A percentile compares a stretch with the other conserved stretches of the same genome.
Evolutionary conservation across 2,329 filamentous ascomycete genomes (phyloP).

Genomic region (Aspergillus costaricaensis): DNA sequence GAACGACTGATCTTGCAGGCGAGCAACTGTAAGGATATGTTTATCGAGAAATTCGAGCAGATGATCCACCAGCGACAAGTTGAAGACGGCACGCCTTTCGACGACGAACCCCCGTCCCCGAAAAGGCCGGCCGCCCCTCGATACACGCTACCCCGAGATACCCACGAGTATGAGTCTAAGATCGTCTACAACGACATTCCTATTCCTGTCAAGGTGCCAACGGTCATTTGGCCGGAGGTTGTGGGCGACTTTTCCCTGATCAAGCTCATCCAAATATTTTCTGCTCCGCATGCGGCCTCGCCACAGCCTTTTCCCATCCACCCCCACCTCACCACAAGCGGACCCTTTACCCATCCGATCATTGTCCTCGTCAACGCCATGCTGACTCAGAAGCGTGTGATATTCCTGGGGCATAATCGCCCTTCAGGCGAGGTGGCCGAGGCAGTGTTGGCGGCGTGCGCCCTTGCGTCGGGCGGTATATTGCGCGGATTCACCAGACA

Average conservation of each 20-base stretch:
- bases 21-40: constrained; percentile 92
- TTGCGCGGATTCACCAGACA: constrained; percentile 91
- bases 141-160: constrained; percentile 84
- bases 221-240: constrained; percentile 89
- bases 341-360: constrained; percentile 86
- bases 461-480: constrained; percentile 88
- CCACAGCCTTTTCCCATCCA: constrained; percentile 85
- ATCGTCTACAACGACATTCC: constrained; percentile 96
- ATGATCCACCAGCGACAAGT: constrained; percentile 83
- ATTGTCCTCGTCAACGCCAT: constrained; percentile 93
- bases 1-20: constrained; percentile 85
- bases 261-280: constrained; percentile 95
- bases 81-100: constrained; percentile 55
- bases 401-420: constrained; percentile 93
- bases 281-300: constrained; percentile 75
- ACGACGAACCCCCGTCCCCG: constrained; percentile 45
- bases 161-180: constrained; percentile 94
- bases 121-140: constrained; percentile 63
- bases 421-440: constrained; percentile 95
- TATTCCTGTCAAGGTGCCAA: constrained; percentile 94
- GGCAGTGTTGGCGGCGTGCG: constrained; percentile 95
- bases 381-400: constrained; percentile 91
- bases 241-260: constrained; percentile 97
- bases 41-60: constrained; percentile 94
- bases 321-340: constrained; percentile 89